Base-by-base conservation (phyloP, 1,139 yeast genomes). In the Meyerozyma smithsonii region DNA sequence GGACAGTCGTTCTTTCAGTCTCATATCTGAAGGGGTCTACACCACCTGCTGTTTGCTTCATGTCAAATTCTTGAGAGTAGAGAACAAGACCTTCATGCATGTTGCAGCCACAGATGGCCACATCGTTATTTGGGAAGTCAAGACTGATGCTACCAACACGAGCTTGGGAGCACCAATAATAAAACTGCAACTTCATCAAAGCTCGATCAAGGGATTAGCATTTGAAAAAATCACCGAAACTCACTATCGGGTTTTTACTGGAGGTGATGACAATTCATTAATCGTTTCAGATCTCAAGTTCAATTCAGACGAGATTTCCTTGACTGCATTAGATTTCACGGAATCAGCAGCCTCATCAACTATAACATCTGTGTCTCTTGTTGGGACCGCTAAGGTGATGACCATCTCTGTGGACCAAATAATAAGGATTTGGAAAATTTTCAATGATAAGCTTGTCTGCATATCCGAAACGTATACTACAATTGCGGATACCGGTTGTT, bases 191-290 rank as follows among this genome's bases (percentile, higher is more conserved):
- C 63, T 86, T 10, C 97, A 92, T 54, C 96, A 89, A 57, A 88
- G 92, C 26, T 88, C 96, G 32, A 74, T 90, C 40, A 85, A 88
- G 47, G 77, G 82, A 0, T 45, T 51, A 16, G 37, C 50, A 2
- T 42, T 61, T n/a, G 44, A 44, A 2, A 17, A 42, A 2, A 5
- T 18, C 15, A 44, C 45, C 0, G 47, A 53, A 2, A 37, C 53
- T 1, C 56, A 63, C 5, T 68, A 66, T 40, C 47, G 44, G 5
- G 56, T 81, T 11, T 58, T 81, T 4, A 79, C 96, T 1, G 97
- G 96, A 16, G 97, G 98, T 41, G 98, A 92, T 58, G 98, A 92
- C 52, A 90, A 90, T 60, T 83, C 89, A 0, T 57, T 90, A 7
- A 70, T 72, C 0, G 57, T 78, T 3, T 70, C 78, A 2, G 49